These are phyloP conservation scores for Peribolospora kevripleyi DNA, from an alignment of 768 basidiomycete genomes.

Conservation along the genomic window DNA sequence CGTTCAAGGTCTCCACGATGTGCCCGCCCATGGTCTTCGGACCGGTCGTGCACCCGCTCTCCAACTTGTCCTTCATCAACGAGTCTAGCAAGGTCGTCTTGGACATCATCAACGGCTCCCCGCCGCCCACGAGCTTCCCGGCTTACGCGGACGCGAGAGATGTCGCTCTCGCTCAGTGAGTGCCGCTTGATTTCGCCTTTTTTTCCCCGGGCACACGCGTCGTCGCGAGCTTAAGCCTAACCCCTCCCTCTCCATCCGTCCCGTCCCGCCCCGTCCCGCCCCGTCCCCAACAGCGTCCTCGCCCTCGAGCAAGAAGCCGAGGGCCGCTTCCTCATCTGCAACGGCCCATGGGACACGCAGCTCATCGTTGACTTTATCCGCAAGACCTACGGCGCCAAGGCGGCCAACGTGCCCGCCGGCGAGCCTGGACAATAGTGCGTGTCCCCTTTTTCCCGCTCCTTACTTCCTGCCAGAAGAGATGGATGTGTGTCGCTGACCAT, in stretches of 20 bases:
- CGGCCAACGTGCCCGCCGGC: background rate
- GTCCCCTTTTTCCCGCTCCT: background rate
- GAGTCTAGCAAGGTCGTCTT: background rate
- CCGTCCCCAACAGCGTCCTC: too few relatives aligned
- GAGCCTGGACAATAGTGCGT: too few relatives aligned
- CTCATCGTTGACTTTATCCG: conserved; percentile 2
- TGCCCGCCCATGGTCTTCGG: conserved; percentile 14
- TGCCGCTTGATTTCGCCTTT: conserved; percentile 4
- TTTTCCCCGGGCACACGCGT: conserved; percentile 9
- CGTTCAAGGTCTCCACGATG: conserved; percentile 9
- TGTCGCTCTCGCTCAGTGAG: background rate
- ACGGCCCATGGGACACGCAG: conserved; percentile 5
- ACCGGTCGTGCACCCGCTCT: conserved; percentile 8
- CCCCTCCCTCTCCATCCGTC: background rate
- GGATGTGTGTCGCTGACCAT: background rate
- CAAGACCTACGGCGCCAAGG: background rate
- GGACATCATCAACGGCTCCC: background rate
- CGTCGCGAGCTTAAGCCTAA: conserved; percentile 4
- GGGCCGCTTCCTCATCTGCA: conserved; percentile 11
- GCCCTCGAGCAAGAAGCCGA: conserved; percentile 6
- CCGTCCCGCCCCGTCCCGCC: background rate
- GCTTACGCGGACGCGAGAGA: background rate
- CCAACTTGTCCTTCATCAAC: conserved; percentile 2
- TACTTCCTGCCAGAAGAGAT: background rate
- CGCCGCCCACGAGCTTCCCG: background rate